Conservation (phyloP, 2,329 filamentous ascomycete species). For the Arthroderma sp. region DNA sequence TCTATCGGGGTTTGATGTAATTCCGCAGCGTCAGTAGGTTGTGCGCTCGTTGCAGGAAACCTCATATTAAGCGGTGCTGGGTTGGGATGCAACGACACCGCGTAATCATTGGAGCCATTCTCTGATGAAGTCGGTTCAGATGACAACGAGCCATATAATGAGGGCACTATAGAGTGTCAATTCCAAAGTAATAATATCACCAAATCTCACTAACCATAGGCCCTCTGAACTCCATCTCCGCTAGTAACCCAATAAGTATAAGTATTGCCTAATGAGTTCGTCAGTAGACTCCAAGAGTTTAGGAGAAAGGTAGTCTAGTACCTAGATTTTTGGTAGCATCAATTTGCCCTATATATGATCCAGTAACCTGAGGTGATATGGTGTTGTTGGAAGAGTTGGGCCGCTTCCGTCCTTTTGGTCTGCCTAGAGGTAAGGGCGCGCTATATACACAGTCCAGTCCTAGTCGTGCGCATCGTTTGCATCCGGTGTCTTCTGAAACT, state of each 20-base stretch:
- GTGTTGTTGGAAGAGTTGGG: background rate
- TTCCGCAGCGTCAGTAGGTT: background rate
- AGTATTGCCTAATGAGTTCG: background rate
- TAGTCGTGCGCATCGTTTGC: constrained; percentile 2
- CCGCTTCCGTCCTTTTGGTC: background rate
- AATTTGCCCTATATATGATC: background rate
- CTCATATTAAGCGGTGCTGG: background rate
- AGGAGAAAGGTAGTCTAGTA: background rate
- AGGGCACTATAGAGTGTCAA: background rate
- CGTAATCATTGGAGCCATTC: background rate
- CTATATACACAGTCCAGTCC: background rate
- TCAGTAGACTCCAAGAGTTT: background rate
- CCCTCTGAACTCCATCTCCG: background rate
- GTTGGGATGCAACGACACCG: no score
- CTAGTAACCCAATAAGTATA: no score
- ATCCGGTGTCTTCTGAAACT: background rate
- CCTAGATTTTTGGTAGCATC: background rate
- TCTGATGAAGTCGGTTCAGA: background rate
- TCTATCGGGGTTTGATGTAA: background rate
- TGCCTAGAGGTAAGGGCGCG: background rate
- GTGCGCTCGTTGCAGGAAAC: background rate
- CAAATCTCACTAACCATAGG: background rate
- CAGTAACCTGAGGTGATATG: background rate
- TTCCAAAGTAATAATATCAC: background rate
- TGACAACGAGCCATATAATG: background rate